Base-by-base conservation (phyloP, 257 asterid genomes). In the Primulina huaijiensis region DNA sequence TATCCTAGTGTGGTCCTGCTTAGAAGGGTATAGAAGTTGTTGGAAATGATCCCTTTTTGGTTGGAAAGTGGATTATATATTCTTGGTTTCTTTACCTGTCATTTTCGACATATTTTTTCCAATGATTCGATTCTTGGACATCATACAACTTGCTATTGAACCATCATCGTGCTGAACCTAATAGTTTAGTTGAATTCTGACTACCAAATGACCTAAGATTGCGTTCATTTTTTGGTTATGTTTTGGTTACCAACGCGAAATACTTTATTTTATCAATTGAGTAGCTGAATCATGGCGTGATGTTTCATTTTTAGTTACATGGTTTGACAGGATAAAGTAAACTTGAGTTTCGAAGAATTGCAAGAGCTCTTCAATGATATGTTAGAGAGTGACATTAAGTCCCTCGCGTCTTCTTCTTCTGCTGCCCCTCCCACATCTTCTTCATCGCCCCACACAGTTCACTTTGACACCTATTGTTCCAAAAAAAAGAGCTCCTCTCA, bases 331-430 rank as follows among this genome's bases (percentile, higher is more conserved):
- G 92, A 77, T 78, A 87, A 66, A 8, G 64, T 75, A 60, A 81
- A 85, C 21, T 84, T 78, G 75, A 85, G 87, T 58, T 87, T 87
- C 14, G 86, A 81, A 77, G 89, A 87, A 52, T 76, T 89, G 72
- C 92, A 87, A 69, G 79, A 73, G 35, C 72, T 89, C 71, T 89
- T 87, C 37, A 77, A 85, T 17, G 89, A 85, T 65, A 81, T 89
- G 79, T 78, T 87, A 76, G 75, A 82, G 10, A 70, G 75, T 33
- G 92, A 80, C 63, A 7, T 72, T 0, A 86, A 78, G 27, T 35
- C 25, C 0, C 76, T 62, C 20, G 30, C 57, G 19, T 80, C 88
- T 2, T 77, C 90, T 53, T 80, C 85, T 31, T 65, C 77, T 65
- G 58, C 70, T 2, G 69, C 82, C 1, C 69, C 83, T 53, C 78